Evolutionary conservation across 2,329 filamentous ascomycete species (phyloP).

Genomic region (Ramularia endophylla): DNA sequence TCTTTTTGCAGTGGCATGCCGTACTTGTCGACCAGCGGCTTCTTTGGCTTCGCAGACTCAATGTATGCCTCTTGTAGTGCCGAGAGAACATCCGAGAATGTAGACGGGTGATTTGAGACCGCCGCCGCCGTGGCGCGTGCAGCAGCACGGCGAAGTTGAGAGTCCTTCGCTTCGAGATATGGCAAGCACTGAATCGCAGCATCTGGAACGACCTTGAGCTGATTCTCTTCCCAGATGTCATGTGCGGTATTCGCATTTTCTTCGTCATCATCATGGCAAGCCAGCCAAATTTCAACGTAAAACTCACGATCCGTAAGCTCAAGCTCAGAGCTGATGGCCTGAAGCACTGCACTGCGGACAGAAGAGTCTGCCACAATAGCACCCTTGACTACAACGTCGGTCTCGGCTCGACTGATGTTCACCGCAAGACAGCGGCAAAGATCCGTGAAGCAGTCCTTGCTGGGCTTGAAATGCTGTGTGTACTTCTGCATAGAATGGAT

Average conservation of each 20-base stretch:
- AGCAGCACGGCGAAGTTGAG: conserved; percentile 75
- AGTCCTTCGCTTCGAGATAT: conserved; percentile 74
- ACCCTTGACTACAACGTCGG: conserved; percentile 69
- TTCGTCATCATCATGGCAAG: conserved; percentile 81
- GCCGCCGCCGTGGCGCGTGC: conserved; percentile 75
- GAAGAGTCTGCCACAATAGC: conserved; percentile 71
- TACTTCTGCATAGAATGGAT: conserved; percentile 82
- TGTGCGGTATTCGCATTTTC: conserved; percentile 79
- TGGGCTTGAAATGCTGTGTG: conserved; percentile 86
- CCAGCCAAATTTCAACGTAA: conserved; percentile 88
- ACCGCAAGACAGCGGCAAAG: conserved; percentile 77
- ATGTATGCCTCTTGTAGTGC: conserved; percentile 66
- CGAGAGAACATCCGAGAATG: conserved; percentile 57
- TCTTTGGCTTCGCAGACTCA: conserved; percentile 73
- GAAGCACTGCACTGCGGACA: conserved; percentile 77
- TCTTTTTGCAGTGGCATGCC: conserved; percentile 92
- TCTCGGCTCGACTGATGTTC: conserved; percentile 69
- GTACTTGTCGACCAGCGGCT: conserved; percentile 82
- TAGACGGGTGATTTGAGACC: conserved; percentile 54
- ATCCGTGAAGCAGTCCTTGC: conserved; percentile 88
- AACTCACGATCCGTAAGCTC: conserved; percentile 83
- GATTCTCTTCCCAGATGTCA: conserved; percentile 94
- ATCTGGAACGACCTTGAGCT: conserved; percentile 61
- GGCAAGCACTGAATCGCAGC: conserved; percentile 60
- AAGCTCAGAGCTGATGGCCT: conserved; percentile 84